These are phyloP conservation scores for Apiospora koreana DNA, from an alignment of 2,329 filamentous ascomycete species.

Conservation along the genomic window DNA sequence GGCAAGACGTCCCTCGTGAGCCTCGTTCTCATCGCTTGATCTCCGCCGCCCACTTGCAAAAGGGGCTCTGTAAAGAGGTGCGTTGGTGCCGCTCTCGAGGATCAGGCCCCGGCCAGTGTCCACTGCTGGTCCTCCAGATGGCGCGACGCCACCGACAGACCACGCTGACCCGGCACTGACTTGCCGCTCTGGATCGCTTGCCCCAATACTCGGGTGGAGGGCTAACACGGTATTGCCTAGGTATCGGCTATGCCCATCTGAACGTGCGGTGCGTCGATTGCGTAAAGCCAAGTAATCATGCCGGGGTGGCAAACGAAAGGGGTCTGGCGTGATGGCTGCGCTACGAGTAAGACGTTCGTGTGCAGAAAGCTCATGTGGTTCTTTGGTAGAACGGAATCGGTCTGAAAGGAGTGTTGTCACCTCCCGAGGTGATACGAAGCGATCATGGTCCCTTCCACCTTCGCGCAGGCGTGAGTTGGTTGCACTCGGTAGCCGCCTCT, in stretches of 20 bases:
- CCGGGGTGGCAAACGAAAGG: conserved; percentile 40
- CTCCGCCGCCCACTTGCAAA: conserved; percentile 44
- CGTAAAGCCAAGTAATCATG: conserved; percentile 27
- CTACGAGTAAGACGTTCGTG: conserved; percentile 45
- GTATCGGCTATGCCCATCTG: conserved; percentile 29
- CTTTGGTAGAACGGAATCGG: conserved; percentile 48
- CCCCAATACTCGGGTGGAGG: conserved; percentile 6
- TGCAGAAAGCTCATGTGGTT: conserved; percentile 41
- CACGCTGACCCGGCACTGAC: conserved; percentile 70
- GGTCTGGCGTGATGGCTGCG: conserved; percentile 38
- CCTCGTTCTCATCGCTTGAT: conserved; percentile 62
- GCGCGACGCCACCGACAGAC: conserved; percentile 72
- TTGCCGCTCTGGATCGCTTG: conserved; percentile 41
- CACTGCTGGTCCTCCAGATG: conserved; percentile 57
- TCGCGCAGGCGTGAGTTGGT: neutral
- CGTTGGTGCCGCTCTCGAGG: conserved; percentile 71
- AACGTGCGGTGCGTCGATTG: conserved; percentile 26
- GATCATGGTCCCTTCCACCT: conserved; percentile 37
- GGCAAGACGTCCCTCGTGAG: conserved; percentile 75
- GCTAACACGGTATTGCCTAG: conserved; percentile 13
- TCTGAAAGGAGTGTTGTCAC: conserved; percentile 37
- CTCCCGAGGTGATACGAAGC: conserved; percentile 51
- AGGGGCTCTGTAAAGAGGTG: conserved; percentile 61
- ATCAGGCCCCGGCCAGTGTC: conserved; percentile 65
- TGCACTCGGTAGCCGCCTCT: neutral